Evolutionary conservation across 495 filamentous ascomycete species (phyloP).

Genomic region (Thermochaetoides thermophila): DNA sequence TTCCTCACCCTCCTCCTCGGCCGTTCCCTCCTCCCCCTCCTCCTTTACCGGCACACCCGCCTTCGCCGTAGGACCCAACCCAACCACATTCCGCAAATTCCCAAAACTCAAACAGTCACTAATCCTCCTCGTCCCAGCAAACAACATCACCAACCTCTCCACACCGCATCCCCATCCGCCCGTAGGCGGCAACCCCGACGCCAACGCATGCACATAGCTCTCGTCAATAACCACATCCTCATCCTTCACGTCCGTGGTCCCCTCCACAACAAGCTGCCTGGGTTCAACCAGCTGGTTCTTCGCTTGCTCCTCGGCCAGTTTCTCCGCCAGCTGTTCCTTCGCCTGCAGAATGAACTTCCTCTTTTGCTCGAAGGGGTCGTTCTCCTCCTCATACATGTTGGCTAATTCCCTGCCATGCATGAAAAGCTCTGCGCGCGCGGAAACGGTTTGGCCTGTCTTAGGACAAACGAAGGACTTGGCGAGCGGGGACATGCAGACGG

Average conservation of each 20-base stretch:
- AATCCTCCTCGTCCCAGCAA: conserved; percentile 61
- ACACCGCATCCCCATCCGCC: conserved; percentile 94
- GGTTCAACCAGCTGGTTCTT: too few relatives aligned
- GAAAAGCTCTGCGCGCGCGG: conserved; percentile 81
- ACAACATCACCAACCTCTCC: conserved; percentile 80
- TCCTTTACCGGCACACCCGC: neutral
- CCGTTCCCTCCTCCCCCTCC: neutral
- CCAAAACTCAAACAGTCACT: conserved; percentile 78
- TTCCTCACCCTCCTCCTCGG: neutral
- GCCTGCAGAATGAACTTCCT: conserved; percentile 54
- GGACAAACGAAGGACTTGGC: conserved; percentile 66
- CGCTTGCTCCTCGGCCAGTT: too few relatives aligned
- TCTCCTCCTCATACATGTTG: conserved; percentile 97
- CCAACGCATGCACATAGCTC: conserved; percentile 66
- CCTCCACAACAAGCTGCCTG: too few relatives aligned
- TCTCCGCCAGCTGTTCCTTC: neutral
- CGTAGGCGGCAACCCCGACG: conserved; percentile 81
- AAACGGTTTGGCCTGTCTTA: conserved; percentile 44
- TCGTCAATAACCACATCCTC: conserved; percentile 47
- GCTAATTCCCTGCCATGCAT: conserved; percentile 64
- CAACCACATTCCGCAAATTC: conserved; percentile 54
- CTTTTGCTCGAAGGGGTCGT: conserved; percentile 75
- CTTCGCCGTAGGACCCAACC: conserved; percentile 8
- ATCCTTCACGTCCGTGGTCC: conserved; percentile 3
- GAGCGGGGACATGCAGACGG: conserved; percentile 80